Conservation (phyloP, 495 filamentous ascomycete species). For the Extremus antarcticus region DNA sequence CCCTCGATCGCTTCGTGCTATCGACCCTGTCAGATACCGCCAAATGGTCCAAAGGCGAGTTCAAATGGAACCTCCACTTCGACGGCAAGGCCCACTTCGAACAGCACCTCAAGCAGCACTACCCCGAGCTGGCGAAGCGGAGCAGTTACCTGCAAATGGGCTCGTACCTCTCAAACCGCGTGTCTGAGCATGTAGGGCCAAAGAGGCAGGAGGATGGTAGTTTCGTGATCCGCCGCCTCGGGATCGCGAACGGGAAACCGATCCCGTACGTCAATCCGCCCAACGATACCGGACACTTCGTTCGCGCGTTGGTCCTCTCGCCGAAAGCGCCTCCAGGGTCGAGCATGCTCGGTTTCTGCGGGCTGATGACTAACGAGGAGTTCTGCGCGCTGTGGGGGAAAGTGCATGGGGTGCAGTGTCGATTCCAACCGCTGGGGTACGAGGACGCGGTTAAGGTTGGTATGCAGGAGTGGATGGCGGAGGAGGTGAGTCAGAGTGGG, state of each 20-base stretch:
- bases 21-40: conserved; percentile 19
- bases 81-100: conserved; percentile 29
- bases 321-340: conserved; percentile 20
- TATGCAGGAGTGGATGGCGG: conserved; percentile 20
- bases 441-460: conserved; percentile 10
- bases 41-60: conserved; percentile 24
- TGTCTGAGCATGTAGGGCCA: conserved; percentile 1
- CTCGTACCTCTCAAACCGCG: conserved; percentile 28
- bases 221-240: conserved; percentile 9
- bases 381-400: conserved; percentile 23
- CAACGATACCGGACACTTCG: conserved; percentile 29
- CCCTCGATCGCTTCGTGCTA: conserved; percentile 21
- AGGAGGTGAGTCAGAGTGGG: conserved; percentile 29
- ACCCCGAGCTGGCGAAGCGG: conserved; percentile 36
- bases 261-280: conserved; percentile 24
- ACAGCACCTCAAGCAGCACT: conserved; percentile 32
- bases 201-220: conserved; percentile 20
- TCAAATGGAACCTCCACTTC: conserved; percentile 24
- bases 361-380: conserved; percentile 25
- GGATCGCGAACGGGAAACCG: background rate
- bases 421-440: conserved; percentile 10
- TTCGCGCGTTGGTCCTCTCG: conserved; percentile 24
- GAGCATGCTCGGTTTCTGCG: conserved; percentile 25
- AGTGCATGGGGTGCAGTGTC: background rate
- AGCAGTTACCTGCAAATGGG: conserved; percentile 35